These are phyloP conservation scores for Verticillium albo-atrum DNA, from an alignment of 2,329 filamentous ascomycete species.

Conservation along the genomic window DNA sequence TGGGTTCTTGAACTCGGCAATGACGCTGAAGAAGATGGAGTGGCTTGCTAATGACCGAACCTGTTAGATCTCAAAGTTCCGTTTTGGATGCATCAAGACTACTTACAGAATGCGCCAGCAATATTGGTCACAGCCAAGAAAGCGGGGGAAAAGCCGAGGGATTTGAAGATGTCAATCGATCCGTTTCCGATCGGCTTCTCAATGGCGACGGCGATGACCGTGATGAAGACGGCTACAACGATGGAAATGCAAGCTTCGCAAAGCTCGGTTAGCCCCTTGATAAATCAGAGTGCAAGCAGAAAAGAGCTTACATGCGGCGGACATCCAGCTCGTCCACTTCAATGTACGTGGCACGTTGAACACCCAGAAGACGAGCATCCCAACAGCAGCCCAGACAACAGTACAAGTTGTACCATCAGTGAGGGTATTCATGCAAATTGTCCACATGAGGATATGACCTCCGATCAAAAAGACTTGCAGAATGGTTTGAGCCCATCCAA, in stretches of 20 bases:
- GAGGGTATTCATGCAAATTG: constrained; percentile 60
- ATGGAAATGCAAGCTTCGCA: constrained; percentile 52
- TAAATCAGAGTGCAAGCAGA: too few species aligned
- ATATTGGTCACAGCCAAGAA: constrained; percentile 59
- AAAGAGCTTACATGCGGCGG: constrained; percentile 15
- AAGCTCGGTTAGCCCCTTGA: not conserved
- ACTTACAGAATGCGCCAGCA: constrained; percentile 54
- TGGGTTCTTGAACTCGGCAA: constrained; percentile 59
- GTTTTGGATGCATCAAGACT: not conserved
- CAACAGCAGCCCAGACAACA: constrained; percentile 56
- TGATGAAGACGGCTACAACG: constrained; percentile 54
- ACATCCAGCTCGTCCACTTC: constrained; percentile 56
- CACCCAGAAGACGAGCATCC: constrained; percentile 51
- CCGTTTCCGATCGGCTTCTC: constrained; percentile 28
- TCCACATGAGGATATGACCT: constrained; percentile 62
- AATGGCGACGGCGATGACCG: constrained; percentile 58
- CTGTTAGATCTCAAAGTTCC: not conserved
- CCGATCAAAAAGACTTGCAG: constrained; percentile 65
- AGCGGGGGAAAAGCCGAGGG: constrained; percentile 42
- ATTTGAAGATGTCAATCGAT: constrained; percentile 22
- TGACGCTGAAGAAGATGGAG: constrained; percentile 63
- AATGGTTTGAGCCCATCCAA: constrained; percentile 53
- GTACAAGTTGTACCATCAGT: constrained; percentile 56
- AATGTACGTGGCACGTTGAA: constrained; percentile 58
- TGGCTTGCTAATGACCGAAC: constrained; percentile 37